phyloP scores from a whole-genome alignment of 1,139 yeast species.

The Candida sp. region DNA sequence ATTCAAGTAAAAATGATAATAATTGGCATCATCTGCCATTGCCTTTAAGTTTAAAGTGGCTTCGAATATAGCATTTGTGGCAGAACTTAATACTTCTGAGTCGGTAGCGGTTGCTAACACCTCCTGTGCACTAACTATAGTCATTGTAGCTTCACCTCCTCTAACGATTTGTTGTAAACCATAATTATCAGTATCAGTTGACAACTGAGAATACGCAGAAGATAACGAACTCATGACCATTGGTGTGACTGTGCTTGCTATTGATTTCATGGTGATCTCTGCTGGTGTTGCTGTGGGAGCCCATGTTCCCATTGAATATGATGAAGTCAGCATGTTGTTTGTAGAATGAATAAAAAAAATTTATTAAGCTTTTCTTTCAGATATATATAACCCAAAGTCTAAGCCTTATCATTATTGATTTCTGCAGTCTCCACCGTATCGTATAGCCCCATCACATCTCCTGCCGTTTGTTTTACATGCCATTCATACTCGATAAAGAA shows the following conservation, averaged over 20 bases:
- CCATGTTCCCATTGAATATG: neutral
- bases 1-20: slow-evolving; percentile 19
- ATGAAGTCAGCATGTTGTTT: neutral
- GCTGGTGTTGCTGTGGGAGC: neutral
- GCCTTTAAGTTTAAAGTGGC: slow-evolving; percentile 29
- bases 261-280: neutral
- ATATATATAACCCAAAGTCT: neutral
- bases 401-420: neutral
- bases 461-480: no score
- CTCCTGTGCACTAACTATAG: slow-evolving; percentile 29
- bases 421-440: no score
- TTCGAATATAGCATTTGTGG: slow-evolving; percentile 27
- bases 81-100: slow-evolving; percentile 19
- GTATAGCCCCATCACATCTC: no score
- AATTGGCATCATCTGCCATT: slow-evolving; percentile 23
- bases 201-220: neutral
- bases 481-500: neutral
- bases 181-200: slow-evolving; percentile 1
- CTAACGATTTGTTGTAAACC: slow-evolving; percentile 18
- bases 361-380: neutral
- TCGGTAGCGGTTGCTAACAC: slow-evolving; percentile 39
- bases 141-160: slow-evolving; percentile 37
- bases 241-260: neutral
- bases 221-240: neutral
- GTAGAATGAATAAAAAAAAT: neutral